Evolutionary conservation across 2,329 filamentous ascomycete genomes (phyloP).

Genomic region (Cylindrodendrum hubeiense): DNA sequence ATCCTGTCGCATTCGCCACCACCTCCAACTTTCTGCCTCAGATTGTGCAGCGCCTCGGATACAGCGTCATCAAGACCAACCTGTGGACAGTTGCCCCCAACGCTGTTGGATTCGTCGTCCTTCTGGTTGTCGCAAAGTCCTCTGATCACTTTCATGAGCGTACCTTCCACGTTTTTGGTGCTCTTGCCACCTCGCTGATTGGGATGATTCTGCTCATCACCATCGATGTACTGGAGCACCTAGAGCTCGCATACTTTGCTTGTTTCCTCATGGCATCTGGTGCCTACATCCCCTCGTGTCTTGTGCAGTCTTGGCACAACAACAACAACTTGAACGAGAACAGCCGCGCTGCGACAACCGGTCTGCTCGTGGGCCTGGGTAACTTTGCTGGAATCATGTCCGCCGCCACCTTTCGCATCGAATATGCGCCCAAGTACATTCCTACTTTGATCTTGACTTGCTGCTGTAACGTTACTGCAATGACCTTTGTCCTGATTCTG

Average conservation of each 20-base stretch:
- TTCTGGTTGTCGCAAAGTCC: constrained; percentile 57
- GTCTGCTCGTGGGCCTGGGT: constrained; percentile 59
- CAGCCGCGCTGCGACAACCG: constrained; percentile 59
- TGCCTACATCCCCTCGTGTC: constrained; percentile 59
- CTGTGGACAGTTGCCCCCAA: constrained; percentile 63
- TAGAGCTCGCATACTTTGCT: constrained; percentile 61
- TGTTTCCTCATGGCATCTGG: constrained; percentile 60
- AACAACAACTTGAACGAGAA: constrained; percentile 65
- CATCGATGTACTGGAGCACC: constrained; percentile 57
- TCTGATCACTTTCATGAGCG: constrained; percentile 60
- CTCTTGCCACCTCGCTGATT: constrained; percentile 52
- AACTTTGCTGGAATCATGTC: constrained; percentile 61
- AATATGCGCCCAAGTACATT: constrained; percentile 61
- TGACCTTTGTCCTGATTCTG: constrained; percentile 42
- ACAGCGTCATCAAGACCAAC: constrained; percentile 58
- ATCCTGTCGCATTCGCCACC: constrained; percentile 58
- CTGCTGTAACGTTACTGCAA: too few species aligned
- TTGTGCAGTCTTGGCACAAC: constrained; percentile 63
- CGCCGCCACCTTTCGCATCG: constrained; percentile 57
- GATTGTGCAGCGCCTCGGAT: constrained; percentile 59
- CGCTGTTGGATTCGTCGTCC: constrained; percentile 57
- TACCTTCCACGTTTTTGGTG: constrained; percentile 56
- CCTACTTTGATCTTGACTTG: constrained; percentile 53
- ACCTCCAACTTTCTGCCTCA: constrained; percentile 58
- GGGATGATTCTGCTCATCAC: constrained; percentile 58